Conservation (phyloP, 306 rosid genomes). For the Begonia fuchsioides region DNA sequence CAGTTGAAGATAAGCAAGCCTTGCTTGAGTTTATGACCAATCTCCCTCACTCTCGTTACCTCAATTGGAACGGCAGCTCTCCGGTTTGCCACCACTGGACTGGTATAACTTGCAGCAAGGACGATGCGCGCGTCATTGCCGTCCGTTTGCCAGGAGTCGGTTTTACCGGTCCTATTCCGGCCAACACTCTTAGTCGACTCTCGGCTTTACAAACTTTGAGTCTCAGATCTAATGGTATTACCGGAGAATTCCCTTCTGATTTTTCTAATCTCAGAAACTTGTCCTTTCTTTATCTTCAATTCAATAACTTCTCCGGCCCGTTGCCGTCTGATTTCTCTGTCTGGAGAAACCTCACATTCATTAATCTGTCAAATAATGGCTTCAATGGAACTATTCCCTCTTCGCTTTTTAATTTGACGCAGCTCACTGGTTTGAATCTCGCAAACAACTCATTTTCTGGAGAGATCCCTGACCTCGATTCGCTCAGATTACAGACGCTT, state of each 20-base stretch:
- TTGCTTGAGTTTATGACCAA: conserved; percentile 45
- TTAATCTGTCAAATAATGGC: conserved; percentile 45
- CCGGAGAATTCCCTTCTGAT: conserved; percentile 54
- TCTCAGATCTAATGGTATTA: conserved; percentile 63
- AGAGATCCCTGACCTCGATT: conserved; percentile 38
- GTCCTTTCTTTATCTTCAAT: conserved; percentile 64
- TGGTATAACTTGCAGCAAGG: conserved; percentile 53
- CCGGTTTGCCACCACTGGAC: conserved; percentile 54
- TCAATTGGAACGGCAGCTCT: conserved; percentile 49
- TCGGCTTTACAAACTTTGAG: conserved; percentile 43
- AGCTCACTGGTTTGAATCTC: conserved; percentile 42
- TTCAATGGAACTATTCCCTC: conserved; percentile 51
- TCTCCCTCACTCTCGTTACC: conserved; percentile 45
- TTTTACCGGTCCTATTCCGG: conserved; percentile 58
- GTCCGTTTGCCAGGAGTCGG: conserved; percentile 67
- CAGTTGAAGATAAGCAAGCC: conserved; percentile 57
- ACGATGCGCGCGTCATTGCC: conserved; percentile 33
- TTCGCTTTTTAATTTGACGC: conserved; percentile 46
- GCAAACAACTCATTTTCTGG: conserved; percentile 64
- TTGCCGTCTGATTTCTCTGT: conserved; percentile 51
- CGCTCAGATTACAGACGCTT: conserved; percentile 26
- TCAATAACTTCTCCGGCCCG: conserved; percentile 57
- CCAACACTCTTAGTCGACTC: conserved; percentile 49
- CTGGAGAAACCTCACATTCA: conserved; percentile 53
- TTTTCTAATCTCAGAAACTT: conserved; percentile 43